phyloP scores from a whole-genome alignment of 805 yeast genomes.

The Candida nonsorbophila region DNA sequence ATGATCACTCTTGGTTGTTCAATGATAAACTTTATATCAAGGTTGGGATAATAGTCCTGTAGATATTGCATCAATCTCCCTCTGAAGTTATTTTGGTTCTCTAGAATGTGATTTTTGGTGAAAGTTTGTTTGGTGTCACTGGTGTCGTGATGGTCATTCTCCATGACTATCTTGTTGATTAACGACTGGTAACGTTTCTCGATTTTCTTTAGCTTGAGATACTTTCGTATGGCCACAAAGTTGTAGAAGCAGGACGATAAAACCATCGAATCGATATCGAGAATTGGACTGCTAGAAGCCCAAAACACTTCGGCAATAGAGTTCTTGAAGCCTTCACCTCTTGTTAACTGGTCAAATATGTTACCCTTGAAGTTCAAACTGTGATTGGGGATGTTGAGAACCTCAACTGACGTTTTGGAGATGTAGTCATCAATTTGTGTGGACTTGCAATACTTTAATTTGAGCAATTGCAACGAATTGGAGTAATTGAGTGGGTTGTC shows the following conservation, averaged over 20 bases:
- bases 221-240: slow-evolving; percentile 22
- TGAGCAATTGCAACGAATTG: slow-evolving; percentile 26
- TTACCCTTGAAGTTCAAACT: slow-evolving; percentile 31
- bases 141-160: slow-evolving; percentile 4
- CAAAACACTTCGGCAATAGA: slow-evolving; percentile 32
- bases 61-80: slow-evolving; percentile 16
- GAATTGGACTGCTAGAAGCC: slow-evolving; percentile 32
- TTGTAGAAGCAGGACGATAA: slow-evolving; percentile 29
- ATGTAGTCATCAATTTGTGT: slow-evolving; percentile 20
- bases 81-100: slow-evolving; percentile 6
- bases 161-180: slow-evolving; percentile 2
- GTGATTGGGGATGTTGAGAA: slow-evolving; percentile 25
- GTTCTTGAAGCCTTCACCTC: slow-evolving; percentile 31
- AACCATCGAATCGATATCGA: slow-evolving; percentile 30
- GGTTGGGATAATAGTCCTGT: slow-evolving; percentile 26
- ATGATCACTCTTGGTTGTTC: slow-evolving; percentile 29
- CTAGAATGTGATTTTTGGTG: not conserved
- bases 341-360: slow-evolving; percentile 23
- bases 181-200: slow-evolving; percentile 4
- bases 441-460: slow-evolving; percentile 14
- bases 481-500: slow-evolving; percentile 32
- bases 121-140: slow-evolving; percentile 1
- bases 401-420: slow-evolving; percentile 4
- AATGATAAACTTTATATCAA: slow-evolving; percentile 22
- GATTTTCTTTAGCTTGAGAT: slow-evolving; percentile 14